phyloP scores from a whole-genome alignment of 345 rosid genomes.

The Linum usitatissimum region DNA sequence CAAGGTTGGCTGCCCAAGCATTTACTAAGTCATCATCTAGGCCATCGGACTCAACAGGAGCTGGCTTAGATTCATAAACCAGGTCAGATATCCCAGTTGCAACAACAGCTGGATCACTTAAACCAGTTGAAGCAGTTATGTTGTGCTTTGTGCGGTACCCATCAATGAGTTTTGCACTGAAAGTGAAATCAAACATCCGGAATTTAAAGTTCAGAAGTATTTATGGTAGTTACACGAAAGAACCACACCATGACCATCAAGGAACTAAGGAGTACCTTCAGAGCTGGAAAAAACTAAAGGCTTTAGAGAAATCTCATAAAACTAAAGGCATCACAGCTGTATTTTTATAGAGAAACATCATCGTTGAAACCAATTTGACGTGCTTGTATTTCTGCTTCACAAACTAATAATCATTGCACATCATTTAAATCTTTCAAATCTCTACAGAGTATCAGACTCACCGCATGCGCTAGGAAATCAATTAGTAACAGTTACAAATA shows the following conservation, averaged over 20 bases:
- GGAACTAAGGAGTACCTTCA: neutral
- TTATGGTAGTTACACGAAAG: neutral
- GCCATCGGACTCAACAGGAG: constrained; percentile 53
- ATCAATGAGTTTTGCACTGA: constrained; percentile 86
- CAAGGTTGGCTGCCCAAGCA: constrained; percentile 99
- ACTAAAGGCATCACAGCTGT: neutral
- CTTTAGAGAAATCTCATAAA: neutral
- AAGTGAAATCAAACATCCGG: neutral
- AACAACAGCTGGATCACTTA: constrained; percentile 88
- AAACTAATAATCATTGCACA: too few species aligned
- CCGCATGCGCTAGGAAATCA: too few species aligned
- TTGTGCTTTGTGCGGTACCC: constrained; percentile 74
- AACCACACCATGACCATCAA: neutral
- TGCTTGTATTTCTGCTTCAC: too few species aligned
- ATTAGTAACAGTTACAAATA: too few species aligned
- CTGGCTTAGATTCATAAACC: constrained; percentile 70
- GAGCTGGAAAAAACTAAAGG: neutral
- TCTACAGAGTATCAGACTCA: too few species aligned
- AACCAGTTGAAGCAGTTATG: constrained; percentile 73
- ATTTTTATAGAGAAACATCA: too few species aligned
- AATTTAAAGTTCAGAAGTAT: neutral
- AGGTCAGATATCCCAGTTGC: constrained; percentile 94
- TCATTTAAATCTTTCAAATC: too few species aligned
- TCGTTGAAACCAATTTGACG: too few species aligned
- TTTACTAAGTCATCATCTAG: constrained; percentile 96